Conservation (phyloP, 116 monocot species). For the Thalassia testudinum region DNA sequence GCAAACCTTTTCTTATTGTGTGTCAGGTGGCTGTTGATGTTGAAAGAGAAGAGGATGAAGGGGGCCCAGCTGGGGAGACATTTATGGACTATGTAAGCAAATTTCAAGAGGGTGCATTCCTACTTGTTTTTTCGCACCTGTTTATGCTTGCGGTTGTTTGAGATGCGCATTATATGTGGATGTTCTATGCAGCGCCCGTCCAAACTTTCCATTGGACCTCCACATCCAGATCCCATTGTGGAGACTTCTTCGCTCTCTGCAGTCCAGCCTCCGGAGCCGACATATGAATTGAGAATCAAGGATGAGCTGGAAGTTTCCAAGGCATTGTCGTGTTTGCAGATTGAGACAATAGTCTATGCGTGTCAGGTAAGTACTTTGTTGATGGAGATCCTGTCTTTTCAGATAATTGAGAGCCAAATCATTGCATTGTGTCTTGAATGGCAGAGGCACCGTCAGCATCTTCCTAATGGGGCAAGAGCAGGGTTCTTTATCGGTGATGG, state of each 20-base stretch:
- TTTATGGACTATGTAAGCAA: constrained; percentile 90
- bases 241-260: constrained; percentile 98
- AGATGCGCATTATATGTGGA: constrained; percentile 3
- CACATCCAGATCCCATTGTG: constrained; percentile 96
- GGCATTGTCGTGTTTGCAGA: constrained; percentile 84
- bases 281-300: constrained; percentile 67
- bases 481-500: constrained; percentile 99
- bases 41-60: constrained; percentile 95
- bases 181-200: constrained; percentile 60
- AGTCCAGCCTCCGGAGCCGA: constrained; percentile 94
- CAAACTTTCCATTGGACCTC: constrained; percentile 65
- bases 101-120: no score
- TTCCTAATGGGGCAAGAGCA: constrained; percentile 73
- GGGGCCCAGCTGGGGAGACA: constrained; percentile 79
- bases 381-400: not conserved
- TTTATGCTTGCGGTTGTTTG: no score
- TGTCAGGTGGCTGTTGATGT: constrained; percentile 88
- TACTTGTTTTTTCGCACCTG: no score
- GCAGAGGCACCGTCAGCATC: constrained; percentile 85
- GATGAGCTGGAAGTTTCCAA: constrained; percentile 57
- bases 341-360: constrained; percentile 93
- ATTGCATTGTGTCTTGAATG: constrained; percentile 10
- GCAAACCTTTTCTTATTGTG: not conserved
- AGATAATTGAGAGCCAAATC: not conserved
- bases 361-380: constrained; percentile 51